phyloP scores from a whole-genome alignment of 768 basidiomycete genomes.

The Agaricus subrufescens region DNA sequence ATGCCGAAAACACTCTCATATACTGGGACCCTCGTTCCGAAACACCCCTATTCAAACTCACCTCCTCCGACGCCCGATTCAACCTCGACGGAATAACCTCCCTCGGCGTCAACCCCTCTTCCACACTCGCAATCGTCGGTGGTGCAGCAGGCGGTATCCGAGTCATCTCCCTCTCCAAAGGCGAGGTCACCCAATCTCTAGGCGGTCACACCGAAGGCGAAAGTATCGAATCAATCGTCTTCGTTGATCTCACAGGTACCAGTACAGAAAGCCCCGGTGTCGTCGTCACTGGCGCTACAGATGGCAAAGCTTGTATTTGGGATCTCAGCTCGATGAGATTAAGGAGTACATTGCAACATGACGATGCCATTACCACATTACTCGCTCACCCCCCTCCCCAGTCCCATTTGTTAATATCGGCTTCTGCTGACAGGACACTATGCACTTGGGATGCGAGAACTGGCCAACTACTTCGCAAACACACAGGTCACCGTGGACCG shows the following conservation, averaged over 20 bases:
- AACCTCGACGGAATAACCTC: slow-evolving; percentile 82
- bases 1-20: slow-evolving; percentile 75
- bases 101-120: slow-evolving; percentile 78
- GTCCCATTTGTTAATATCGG: slow-evolving; percentile 75
- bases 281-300: slow-evolving; percentile 84
- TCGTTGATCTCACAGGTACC: slow-evolving; percentile 64
- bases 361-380: slow-evolving; percentile 83
- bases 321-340: slow-evolving; percentile 85
- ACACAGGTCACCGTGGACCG: slow-evolving; percentile 78
- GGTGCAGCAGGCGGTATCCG: slow-evolving; percentile 83
- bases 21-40: slow-evolving; percentile 89
- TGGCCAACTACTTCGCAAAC: slow-evolving; percentile 70
- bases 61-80: slow-evolving; percentile 66
- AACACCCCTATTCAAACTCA: slow-evolving; percentile 78
- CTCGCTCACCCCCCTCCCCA: slow-evolving; percentile 72
- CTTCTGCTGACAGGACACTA: slow-evolving; percentile 81
- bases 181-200: slow-evolving; percentile 73
- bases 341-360: slow-evolving; percentile 76
- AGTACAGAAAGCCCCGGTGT: slow-evolving; percentile 45
- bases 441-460: slow-evolving; percentile 93
- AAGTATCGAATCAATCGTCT: slow-evolving; percentile 82
- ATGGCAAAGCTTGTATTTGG: slow-evolving; percentile 94
- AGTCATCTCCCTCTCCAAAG: slow-evolving; percentile 82
- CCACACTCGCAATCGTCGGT: slow-evolving; percentile 88
- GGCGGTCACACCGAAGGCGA: slow-evolving; percentile 84